Conservation (phyloP, 495 filamentous ascomycete species). For the Penicillium ochrochloron region DNA sequence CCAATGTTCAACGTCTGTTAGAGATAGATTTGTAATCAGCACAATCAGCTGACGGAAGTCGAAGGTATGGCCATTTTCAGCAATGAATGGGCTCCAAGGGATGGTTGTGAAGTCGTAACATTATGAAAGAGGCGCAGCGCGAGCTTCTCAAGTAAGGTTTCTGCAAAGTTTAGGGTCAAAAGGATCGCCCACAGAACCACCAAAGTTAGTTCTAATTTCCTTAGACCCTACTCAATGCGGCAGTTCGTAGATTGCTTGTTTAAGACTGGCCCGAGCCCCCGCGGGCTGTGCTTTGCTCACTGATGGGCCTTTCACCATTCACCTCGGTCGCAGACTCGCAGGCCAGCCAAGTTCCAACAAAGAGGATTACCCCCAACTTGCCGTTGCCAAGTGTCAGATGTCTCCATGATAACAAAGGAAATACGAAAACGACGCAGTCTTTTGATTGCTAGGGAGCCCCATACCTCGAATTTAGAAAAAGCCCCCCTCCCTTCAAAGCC, state of each 20-base stretch:
- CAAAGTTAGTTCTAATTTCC: neutral
- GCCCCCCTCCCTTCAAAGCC: neutral
- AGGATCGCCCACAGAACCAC: neutral
- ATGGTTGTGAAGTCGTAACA: neutral
- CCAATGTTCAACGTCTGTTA: no score
- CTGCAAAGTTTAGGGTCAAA: neutral
- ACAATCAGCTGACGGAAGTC: neutral
- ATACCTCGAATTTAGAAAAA: neutral
- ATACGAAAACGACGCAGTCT: neutral
- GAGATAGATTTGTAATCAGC: neutral
- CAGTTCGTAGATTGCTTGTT: slow-evolving; percentile 2
- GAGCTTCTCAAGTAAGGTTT: neutral
- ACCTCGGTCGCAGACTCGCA: neutral
- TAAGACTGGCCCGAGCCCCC: neutral
- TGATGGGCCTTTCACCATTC: neutral
- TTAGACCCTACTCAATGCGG: neutral
- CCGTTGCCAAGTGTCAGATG: neutral
- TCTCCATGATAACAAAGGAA: neutral
- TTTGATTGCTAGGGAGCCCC: neutral
- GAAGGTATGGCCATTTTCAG: neutral
- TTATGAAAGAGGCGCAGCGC: neutral
- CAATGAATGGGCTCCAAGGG: neutral
- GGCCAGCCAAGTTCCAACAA: neutral
- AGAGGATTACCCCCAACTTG: neutral
- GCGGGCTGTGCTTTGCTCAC: neutral